Percentiles rank a stretch among this genome's conserved stretches.
These are phyloP conservation scores for Capillidium rhysosporum DNA, from an alignment of 371 early-diverging fungal species.

Conservation along the genomic window DNA sequence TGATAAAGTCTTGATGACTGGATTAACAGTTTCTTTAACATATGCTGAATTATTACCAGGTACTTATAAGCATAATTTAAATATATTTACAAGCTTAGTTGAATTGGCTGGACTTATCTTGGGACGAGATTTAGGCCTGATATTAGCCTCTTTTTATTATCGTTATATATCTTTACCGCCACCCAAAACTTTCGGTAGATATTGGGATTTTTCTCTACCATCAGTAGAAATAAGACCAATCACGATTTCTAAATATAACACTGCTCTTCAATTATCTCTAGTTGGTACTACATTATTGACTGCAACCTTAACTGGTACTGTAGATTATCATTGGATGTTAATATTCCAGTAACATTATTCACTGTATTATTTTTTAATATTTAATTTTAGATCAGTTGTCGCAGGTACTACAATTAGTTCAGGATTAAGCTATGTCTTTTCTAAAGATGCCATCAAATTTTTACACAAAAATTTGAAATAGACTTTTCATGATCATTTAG, in stretches of 20 bases:
- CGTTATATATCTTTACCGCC: conserved; percentile 72
- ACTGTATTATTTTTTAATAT: background rate
- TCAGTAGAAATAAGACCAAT: conserved; percentile 84
- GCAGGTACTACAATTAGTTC: conserved; percentile 67
- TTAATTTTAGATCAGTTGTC: conserved; percentile 27
- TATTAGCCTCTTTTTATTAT: conserved; percentile 57
- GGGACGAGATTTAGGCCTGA: conserved; percentile 65
- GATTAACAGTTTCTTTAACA: conserved; percentile 60
- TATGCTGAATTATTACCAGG: conserved; percentile 56
- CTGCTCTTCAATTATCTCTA: conserved; percentile 65
- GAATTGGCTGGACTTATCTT: conserved; percentile 66
- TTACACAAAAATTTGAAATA: conserved; percentile 7
- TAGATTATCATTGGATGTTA: conserved; percentile 9
- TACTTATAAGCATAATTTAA: conserved; percentile 13
- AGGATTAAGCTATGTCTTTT: conserved; percentile 53
- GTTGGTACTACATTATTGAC: conserved; percentile 51
- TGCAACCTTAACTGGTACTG: conserved; percentile 30
- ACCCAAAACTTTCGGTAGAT: conserved; percentile 71
- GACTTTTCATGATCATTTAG: too few species aligned
- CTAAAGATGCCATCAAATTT: conserved; percentile 53
- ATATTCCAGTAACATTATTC: conserved; percentile 16
- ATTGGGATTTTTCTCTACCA: conserved; percentile 76
- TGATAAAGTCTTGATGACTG: conserved; percentile 88
- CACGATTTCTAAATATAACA: conserved; percentile 76
- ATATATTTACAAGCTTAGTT: conserved; percentile 15